These are phyloP conservation scores for Cerioporus squamosus DNA, from an alignment of 1,284 basidiomycete species.

Conservation along the genomic window DNA sequence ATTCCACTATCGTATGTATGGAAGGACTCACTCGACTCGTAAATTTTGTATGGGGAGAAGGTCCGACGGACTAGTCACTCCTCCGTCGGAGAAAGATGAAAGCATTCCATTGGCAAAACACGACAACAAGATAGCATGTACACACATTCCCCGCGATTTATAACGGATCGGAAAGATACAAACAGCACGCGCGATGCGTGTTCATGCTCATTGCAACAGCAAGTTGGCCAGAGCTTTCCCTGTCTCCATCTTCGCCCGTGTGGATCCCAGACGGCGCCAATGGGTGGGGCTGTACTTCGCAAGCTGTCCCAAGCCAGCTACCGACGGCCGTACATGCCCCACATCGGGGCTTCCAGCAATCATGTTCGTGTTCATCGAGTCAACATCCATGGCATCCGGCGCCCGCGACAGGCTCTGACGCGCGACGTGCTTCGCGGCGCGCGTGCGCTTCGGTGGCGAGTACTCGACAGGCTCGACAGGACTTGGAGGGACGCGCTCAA, in stretches of 20 bases:
- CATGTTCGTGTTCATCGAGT: background rate
- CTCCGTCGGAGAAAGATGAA: no score
- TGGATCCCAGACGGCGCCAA: conserved; percentile 10
- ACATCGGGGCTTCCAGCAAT: background rate
- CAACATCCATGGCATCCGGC: background rate
- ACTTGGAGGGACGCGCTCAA: conserved; percentile 1
- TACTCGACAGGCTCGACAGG: conserved; percentile 9
- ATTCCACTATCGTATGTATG: no score
- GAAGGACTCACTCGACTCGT: no score
- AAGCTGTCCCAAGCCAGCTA: background rate
- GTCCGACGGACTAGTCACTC: no score
- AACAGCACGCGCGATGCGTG: background rate
- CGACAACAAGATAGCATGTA: background rate
- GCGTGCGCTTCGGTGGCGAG: conserved; percentile 27
- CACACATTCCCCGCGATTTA: background rate
- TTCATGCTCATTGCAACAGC: background rate
- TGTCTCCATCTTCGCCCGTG: conserved; percentile 4
- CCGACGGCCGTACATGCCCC: background rate
- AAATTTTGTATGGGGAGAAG: no score
- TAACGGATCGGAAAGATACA: background rate
- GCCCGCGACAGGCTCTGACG: conserved; percentile 10
- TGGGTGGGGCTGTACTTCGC: background rate
- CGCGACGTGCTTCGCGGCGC: conserved; percentile 19
- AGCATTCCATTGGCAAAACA: no score
- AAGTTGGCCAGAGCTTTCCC: conserved; percentile 14